Base-by-base conservation (phyloP, 495 filamentous ascomycete species). In the Penicillium ochrochloron region DNA sequence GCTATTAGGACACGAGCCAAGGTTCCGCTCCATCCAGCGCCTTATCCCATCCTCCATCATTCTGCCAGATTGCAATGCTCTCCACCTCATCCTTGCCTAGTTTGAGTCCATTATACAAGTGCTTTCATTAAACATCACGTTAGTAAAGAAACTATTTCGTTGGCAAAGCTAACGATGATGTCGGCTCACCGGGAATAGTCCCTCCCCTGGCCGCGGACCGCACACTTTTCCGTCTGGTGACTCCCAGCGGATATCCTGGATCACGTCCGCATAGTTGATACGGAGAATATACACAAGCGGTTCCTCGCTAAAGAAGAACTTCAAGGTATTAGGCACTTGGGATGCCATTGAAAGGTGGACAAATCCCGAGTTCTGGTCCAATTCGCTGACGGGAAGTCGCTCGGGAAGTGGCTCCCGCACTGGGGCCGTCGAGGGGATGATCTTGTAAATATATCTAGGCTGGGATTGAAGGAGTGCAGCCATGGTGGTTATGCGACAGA, bases 231-330 rank as follows among this genome's bases (percentile, higher is more conserved):
- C 76, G 56, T 81, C 78, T 0, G 78, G 78, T 10, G 74, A 73
- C 56, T 82, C 80, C 76, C 79, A 82, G 2, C 71, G 71, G 44
- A 81, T 73, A 62, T 78, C 55, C 23, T 68, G 60, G 15, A 66
- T 65, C 10, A 82, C 63, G 75, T 85, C 63, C 86, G 87, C 7
- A 90, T 96, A 93, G 63, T 83, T 48, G 81, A 94, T 74, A 84
- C 93, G 65, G 83, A 96, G 75, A 75, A 94, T 75, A 83, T 97
- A 71, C 84, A 93, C 54, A 83, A 92, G 70, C 75, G 87, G 70
- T 78, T 97, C 64, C 85, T 92, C 63, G 69, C 92, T 66, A 90
- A 93, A 62, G 87, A 94, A 65, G 76, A 89, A 68, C 76, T 96
- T 80, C 48, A 82, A 55, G 0, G 80, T 82, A 39, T 76, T 78